These are phyloP conservation scores for Solanum pinnatisectum DNA, from an alignment of 257 asterid genomes.

Conservation along the genomic window DNA sequence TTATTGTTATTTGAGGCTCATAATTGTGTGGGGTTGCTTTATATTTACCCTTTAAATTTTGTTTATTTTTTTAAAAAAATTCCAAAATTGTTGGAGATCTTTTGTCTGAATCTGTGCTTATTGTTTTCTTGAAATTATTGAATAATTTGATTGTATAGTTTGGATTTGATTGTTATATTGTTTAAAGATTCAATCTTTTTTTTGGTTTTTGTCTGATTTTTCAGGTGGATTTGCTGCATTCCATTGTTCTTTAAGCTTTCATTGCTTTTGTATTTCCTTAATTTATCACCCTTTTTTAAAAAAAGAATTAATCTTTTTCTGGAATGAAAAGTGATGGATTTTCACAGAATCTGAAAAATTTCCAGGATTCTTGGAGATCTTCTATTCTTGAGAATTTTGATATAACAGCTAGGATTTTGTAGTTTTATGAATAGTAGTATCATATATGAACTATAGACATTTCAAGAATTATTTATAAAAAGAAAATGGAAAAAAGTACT, in stretches of 20 bases:
- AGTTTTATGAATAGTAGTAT: not conserved
- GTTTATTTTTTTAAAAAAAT: not conserved
- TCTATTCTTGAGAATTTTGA: not conserved
- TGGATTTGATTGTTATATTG: not conserved
- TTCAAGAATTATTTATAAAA: not conserved
- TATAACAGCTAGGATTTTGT: not conserved
- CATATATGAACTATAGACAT: not conserved
- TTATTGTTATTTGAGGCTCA: not conserved
- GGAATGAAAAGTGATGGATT: not conserved
- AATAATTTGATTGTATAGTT: not conserved
- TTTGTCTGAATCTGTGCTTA: not conserved
- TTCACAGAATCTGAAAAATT: not conserved
- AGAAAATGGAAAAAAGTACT: not conserved
- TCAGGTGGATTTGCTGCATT: not conserved
- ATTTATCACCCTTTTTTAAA: not conserved
- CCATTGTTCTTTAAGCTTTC: not conserved
- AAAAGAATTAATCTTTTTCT: not conserved
- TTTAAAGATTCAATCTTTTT: not conserved
- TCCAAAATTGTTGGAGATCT: not conserved
- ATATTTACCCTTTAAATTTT: not conserved
- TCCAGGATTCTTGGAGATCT: not conserved
- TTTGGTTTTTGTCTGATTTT: not conserved
- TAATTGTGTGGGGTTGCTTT: not conserved
- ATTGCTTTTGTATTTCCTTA: not conserved
- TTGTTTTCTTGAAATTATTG: not conserved